Evolutionary conservation across 768 basidiomycete species (phyloP), one percentile per base, ranked within the genome.

Genomic region (Chalciporus sphaerocephalus): DNA sequence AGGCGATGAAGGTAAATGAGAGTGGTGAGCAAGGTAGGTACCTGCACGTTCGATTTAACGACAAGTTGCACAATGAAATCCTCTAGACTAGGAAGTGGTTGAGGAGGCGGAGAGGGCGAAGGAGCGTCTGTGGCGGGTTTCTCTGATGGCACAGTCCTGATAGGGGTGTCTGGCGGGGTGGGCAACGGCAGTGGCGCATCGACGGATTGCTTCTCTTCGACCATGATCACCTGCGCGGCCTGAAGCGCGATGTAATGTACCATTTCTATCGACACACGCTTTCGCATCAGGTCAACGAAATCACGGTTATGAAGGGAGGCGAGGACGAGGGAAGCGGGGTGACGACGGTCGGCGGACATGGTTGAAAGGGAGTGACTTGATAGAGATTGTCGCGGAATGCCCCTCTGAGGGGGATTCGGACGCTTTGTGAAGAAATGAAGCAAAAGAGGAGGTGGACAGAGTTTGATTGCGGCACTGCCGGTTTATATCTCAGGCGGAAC

Each of bases 1-100:
- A 99, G 75, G 27, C 95, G 81, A 52, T 94, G 87, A 52, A 99
- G 83, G 70, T 94, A 97, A 53, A 95, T 74, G 61, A 97, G 75
- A 24, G 93, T 96, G 25, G 89, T 81, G 41, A 96, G 81, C 43
- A 99, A 75, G 17, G 93, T 97, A 21, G 91, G 76, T 6, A 91
- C 89, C 64, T 92, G 91, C 38, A 97, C 92, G 59, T 92, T 89
- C 33, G 88, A 88, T 61, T 77, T 76, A 50, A 81, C 74, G 51
- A 92, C 83, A 43, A 98, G 74, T 59, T 81, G 80, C 44, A 78
- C 68, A 63, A 99, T 94, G 66, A 96, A 99, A 43, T 84, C 76
- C 55, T 88, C 80, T 40, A 99, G 73, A 28, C 83, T 76, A 27
- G 90, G 81, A 23, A 85, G 69, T 20, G 58, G 56, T n/a, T 52